Base-by-base conservation (phyloP, 2,329 filamentous ascomycete species). In the Fusarium illudens region DNA sequence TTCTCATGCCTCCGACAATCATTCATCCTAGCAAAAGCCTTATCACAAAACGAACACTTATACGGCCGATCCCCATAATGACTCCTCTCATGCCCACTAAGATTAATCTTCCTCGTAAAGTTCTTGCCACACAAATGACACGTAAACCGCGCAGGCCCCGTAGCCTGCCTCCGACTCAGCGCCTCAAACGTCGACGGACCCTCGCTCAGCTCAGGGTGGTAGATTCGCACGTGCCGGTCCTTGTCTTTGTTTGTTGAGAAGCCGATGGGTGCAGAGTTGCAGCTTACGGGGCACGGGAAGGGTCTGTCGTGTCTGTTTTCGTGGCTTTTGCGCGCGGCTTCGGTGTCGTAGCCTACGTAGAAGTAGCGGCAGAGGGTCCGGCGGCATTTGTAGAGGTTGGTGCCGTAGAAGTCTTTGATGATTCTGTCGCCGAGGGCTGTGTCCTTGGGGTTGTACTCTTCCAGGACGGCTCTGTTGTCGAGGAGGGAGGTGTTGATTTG, bases 321-420 rank as follows among this genome's bases (percentile, higher is more conserved):
- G 61, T 84, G 82, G 4, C 64, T 58, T 1, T 83, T 77, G 7
- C 76, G 73, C 0, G 65, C 66, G 10, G 71, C 65, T 2, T 66
- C 42, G 9, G 70, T 73, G 7, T 70, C 68, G 68, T 82, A 83
- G 0, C 83, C 82, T 37, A 80, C 73, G 44, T 81, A 75, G 67
- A 83, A 84, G 71, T 77, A 81, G 11, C 71, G 73, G 68, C 82
- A 84, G 3, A 71, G 77, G 10, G 79, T 73, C n/a, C 75, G 77
- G 3, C 71, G 61, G 66, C 82, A 84, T 58, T 83, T 83, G 75
- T 75, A 84, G 10, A 75, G 46, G 9, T 75, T 76, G 4, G 64
- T 30, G 6, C 82, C 81, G 58, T 84, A 83, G 39, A 76, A 78
- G 25, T 68, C 48, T 58, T 65, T 15, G 10, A 76, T 34, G 0